Percentiles rank a stretch among this genome's conserved stretches.
These are phyloP conservation scores for Fusarium bulbicola DNA, from an alignment of 2,329 filamentous ascomycete species.

Conservation along the genomic window DNA sequence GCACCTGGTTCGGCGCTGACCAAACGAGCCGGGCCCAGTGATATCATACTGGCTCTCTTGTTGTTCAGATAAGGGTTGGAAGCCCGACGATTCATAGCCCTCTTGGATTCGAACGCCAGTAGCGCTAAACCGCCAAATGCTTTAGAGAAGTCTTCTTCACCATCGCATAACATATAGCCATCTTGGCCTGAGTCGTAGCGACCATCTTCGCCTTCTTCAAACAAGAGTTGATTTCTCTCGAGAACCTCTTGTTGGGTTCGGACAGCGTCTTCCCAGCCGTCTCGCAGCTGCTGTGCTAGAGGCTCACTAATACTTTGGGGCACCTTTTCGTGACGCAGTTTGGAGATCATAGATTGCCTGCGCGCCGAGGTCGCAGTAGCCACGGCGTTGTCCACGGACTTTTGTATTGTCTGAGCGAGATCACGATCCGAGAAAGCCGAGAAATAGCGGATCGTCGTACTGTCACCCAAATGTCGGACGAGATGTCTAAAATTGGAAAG, in stretches of 20 bases:
- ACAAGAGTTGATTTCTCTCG: conserved; percentile 47
- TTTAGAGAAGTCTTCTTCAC: conserved; percentile 43
- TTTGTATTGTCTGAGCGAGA: conserved; percentile 48
- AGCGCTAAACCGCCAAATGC: conserved; percentile 52
- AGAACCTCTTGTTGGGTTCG: conserved; percentile 47
- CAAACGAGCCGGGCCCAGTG: conserved; percentile 34
- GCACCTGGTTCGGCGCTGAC: conserved; percentile 31
- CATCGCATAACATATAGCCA: conserved; percentile 25
- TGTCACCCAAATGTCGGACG: conserved; percentile 54
- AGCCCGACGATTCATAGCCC: conserved; percentile 34
- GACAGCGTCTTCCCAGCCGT: conserved; percentile 51
- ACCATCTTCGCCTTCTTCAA: conserved; percentile 42
- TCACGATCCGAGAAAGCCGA: conserved; percentile 53
- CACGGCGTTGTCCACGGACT: conserved; percentile 45
- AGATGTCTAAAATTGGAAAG: conserved; percentile 60
- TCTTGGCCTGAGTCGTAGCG: conserved; percentile 27
- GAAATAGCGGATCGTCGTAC: conserved; percentile 55
- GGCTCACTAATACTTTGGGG: conserved; percentile 43
- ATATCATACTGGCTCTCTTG: conserved; percentile 39
- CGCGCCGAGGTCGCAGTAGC: conserved; percentile 40
- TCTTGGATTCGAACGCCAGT: conserved; percentile 43
- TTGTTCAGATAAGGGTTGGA: conserved; percentile 29
- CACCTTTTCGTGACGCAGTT: conserved; percentile 46
- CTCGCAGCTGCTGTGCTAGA: conserved; percentile 50
- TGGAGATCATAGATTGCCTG: conserved; percentile 48